Base-by-base conservation (phyloP, 2,329 filamentous ascomycete species). In the Myrmaecium sp. region DNA sequence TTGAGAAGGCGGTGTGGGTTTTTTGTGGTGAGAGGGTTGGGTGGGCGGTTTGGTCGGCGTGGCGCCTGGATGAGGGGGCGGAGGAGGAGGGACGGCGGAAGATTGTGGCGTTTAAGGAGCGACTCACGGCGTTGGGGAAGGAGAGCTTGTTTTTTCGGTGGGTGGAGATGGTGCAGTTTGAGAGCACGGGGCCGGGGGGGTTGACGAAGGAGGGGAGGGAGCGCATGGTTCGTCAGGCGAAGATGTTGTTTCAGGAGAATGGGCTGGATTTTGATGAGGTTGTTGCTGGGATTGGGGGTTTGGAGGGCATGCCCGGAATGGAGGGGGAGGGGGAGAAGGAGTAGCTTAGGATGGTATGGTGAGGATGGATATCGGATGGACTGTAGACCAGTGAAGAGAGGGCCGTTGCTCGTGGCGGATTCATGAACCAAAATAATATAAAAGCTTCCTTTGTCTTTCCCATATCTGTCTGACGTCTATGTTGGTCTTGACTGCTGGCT, bases 161-260 rank as follows among this genome's bases (percentile, higher is more conserved):
- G 82, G 79, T 93, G 25, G 84, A 94, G 57, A 66, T 91, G 44
- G 73, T 94, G 26, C 83, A 94, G 54, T 91, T 72, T 42, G 83
- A 93, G 54, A 75, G 79, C 21, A 75, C 72, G 18, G 66, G 68
- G 37, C 78, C 82, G 0, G 80, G 75, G 11, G 80, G 79, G 0
- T 91, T 92, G 44, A 78, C 74, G 2, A 57, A 63, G 0, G 76
- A 83, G 44, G 66, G 71, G 42, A 82, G 92, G 52, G 60, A 68
- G 30, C 66, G 61, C 22, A 74, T 78, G 1, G 80, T 81, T 31
- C 57, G 69, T 35, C 74, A 83, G 52, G 79, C 84, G 26, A 69
- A 75, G 41, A 66, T 70, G 20, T 58, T 89, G 46, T 92, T 94
- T 46, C 62, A 73, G 34, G 62, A 64, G 23, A 66, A 84, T 26